A percentile compares a stretch with the other conserved stretches of the same genome.
Conservation (phyloP, 2,329 filamentous ascomycete species). For the Fusarium longipes region DNA sequence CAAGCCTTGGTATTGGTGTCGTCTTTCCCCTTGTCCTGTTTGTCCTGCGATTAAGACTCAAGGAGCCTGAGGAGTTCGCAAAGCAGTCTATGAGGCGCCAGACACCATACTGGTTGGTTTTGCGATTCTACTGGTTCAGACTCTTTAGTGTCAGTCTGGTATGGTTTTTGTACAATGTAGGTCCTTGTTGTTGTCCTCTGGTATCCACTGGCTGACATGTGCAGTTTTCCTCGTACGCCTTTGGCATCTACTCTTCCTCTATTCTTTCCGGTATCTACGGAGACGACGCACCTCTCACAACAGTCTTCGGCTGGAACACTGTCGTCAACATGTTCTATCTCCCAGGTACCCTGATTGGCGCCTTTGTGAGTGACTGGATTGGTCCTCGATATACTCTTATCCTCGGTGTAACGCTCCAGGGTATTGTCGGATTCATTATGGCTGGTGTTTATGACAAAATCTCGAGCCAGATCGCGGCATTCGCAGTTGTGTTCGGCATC, state of each 20-base stretch:
- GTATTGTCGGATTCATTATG: slow-evolving; percentile 88
- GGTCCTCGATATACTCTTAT: slow-evolving; percentile 81
- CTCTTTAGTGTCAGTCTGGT: slow-evolving; percentile 77
- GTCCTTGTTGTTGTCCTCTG: slow-evolving; percentile 27
- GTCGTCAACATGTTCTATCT: slow-evolving; percentile 91
- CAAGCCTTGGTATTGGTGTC: slow-evolving; percentile 80
- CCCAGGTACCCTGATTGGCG: slow-evolving; percentile 82
- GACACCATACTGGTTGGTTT: slow-evolving; percentile 66
- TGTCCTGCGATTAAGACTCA: slow-evolving; percentile 75
- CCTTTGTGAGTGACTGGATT: slow-evolving; percentile 80
- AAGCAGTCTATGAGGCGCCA: slow-evolving; percentile 73
- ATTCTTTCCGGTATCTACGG: slow-evolving; percentile 77
- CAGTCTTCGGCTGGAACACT: slow-evolving; percentile 87
- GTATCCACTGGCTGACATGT: not conserved
- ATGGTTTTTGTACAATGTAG: slow-evolving; percentile 85
- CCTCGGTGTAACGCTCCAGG: slow-evolving; percentile 77
- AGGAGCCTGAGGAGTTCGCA: slow-evolving; percentile 83
- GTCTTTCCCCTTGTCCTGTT: slow-evolving; percentile 81
- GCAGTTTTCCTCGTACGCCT: slow-evolving; percentile 82
- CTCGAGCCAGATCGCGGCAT: slow-evolving; percentile 60
- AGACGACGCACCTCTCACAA: slow-evolving; percentile 71
- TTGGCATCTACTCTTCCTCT: slow-evolving; percentile 83
- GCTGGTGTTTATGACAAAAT: slow-evolving; percentile 79
- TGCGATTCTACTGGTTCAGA: slow-evolving; percentile 78
- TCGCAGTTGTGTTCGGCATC: slow-evolving; percentile 54